phyloP scores from a whole-genome alignment of 2,329 filamentous ascomycete species.

The Ramularia collo-cygni region DNA sequence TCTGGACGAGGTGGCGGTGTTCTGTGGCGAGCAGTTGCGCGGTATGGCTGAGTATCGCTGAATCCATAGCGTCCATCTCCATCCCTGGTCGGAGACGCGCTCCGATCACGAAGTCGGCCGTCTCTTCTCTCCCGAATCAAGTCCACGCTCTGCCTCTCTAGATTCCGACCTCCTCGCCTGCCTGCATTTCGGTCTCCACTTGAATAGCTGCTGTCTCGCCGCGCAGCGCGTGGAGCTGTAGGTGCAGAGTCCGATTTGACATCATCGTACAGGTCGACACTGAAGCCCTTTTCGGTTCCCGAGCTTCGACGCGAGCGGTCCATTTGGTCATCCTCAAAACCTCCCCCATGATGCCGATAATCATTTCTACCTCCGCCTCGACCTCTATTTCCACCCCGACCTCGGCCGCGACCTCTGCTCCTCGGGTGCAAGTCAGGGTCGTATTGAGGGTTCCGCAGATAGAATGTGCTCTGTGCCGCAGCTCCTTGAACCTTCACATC shows the following conservation, averaged over 20 bases:
- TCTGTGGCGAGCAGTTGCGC: slow-evolving; percentile 37
- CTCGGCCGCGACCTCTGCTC: slow-evolving; percentile 22
- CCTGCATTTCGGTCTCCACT: slow-evolving; percentile 13
- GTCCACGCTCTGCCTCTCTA: not conserved
- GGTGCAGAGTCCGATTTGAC: slow-evolving; percentile 5
- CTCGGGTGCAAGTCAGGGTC: slow-evolving; percentile 70
- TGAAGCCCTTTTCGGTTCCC: slow-evolving; percentile 45
- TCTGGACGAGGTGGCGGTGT: slow-evolving; percentile 30
- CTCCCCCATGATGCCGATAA: slow-evolving; percentile 54
- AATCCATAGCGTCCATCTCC: slow-evolving; percentile 45
- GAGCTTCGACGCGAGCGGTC: slow-evolving; percentile 31
- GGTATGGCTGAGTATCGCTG: slow-evolving; percentile 42
- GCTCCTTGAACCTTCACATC: slow-evolving; percentile 79
- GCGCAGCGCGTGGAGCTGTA: slow-evolving; percentile 1
- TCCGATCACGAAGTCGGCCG: slow-evolving; percentile 51
- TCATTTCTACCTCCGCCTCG: slow-evolving; percentile 21
- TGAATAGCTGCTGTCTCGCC: slow-evolving; percentile 18
- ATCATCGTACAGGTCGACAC: slow-evolving; percentile 80
- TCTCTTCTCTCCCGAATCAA: slow-evolving; percentile 10
- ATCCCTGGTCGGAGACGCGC: slow-evolving; percentile 49
- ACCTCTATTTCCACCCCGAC: slow-evolving; percentile 8
- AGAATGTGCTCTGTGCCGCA: slow-evolving; percentile 77
- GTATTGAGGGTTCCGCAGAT: slow-evolving; percentile 82
- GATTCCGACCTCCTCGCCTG: slow-evolving; percentile 3
- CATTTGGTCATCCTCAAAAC: slow-evolving; percentile 42